A percentile compares a stretch with the other conserved stretches of the same genome.
Evolutionary conservation across 306 rosid species (phyloP).

Genomic region (Parietaria judaica): DNA sequence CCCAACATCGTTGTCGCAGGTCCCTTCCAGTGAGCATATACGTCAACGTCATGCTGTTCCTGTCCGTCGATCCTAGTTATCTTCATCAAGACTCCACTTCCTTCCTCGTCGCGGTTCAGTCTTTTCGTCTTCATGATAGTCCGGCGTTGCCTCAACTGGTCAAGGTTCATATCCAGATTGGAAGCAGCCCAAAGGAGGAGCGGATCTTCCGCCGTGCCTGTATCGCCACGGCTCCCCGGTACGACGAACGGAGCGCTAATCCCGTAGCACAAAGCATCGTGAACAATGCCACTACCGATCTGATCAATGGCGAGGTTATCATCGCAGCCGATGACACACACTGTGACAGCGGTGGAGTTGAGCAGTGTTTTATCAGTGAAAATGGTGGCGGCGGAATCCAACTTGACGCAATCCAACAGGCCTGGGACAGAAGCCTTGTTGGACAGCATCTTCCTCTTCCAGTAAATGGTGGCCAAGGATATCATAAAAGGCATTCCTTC

Average conservation of each 20-base stretch:
- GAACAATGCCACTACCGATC: not conserved
- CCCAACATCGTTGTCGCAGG: slow-evolving; percentile 16
- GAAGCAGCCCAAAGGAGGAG: slow-evolving; percentile 18
- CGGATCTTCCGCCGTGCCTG: not conserved
- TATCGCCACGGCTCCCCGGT: not conserved
- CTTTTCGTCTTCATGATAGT: not conserved
- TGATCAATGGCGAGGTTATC: not conserved
- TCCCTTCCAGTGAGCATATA: slow-evolving; percentile 5
- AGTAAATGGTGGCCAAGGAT: not conserved
- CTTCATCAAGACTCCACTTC: slow-evolving; percentile 8
- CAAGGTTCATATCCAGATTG: not conserved
- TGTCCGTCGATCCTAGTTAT: not conserved
- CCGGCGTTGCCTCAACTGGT: not conserved
- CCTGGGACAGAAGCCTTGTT: slow-evolving; percentile 6
- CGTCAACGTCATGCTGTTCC: no score
- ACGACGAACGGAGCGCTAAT: slow-evolving; percentile 4
- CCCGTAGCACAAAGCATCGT: slow-evolving; percentile 6
- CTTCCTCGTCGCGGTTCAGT: slow-evolving; percentile 13
- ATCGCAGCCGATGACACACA: not conserved
- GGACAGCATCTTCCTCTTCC: slow-evolving; percentile 6
- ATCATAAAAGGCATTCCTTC: slow-evolving; percentile 14
- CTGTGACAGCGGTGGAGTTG: not conserved
- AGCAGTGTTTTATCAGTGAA: slow-evolving; percentile 8
- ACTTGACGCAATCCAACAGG: slow-evolving; percentile 1
- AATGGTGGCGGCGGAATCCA: slow-evolving; percentile 8